These are phyloP conservation scores for Ophiostoma montium DNA, from an alignment of 2,329 filamentous ascomycete species.

Conservation along the genomic window DNA sequence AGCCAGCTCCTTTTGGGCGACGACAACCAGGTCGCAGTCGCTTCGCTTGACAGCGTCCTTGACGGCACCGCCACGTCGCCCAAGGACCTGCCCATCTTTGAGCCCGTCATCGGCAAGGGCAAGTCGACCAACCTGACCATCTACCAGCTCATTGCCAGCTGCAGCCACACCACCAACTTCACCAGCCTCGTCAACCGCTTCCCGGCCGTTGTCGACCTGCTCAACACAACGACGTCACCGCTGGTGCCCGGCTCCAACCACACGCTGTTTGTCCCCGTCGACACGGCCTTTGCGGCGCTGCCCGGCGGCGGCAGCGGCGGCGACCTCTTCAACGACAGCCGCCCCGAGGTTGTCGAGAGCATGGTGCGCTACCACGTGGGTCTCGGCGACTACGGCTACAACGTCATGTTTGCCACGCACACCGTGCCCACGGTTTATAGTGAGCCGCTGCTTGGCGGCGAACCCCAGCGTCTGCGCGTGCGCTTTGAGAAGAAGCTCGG, in stretches of 20 bases:
- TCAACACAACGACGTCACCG: conserved; percentile 51
- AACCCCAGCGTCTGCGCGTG: conserved; percentile 59
- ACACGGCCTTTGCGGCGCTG: conserved; percentile 57
- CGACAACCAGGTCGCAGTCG: not conserved
- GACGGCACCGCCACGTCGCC: not conserved
- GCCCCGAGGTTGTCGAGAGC: conserved; percentile 53
- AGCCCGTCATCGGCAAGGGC: not conserved
- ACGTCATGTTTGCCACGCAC: conserved; percentile 50
- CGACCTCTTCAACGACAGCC: conserved; percentile 36
- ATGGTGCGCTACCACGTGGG: conserved; percentile 65
- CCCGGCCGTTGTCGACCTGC: conserved; percentile 52
- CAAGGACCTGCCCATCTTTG: not conserved
- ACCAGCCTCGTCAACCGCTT: conserved; percentile 61
- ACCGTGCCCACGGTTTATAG: conserved; percentile 60
- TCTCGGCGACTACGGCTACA: conserved; percentile 50
- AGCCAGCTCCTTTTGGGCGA: conserved; percentile 13
- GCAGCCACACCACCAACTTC: conserved; percentile 65
- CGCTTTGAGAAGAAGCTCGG: conserved; percentile 44
- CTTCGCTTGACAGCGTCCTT: conserved; percentile 8
- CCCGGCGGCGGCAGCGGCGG: conserved; percentile 18
- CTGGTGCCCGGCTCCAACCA: conserved; percentile 37
- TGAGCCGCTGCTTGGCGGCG: conserved; percentile 43
- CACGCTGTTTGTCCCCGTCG: conserved; percentile 69
- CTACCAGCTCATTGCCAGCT: conserved; percentile 63
- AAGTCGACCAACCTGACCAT: conserved; percentile 54